Conservation (phyloP, 768 basidiomycete genomes). For the Myochromella boudieri region DNA sequence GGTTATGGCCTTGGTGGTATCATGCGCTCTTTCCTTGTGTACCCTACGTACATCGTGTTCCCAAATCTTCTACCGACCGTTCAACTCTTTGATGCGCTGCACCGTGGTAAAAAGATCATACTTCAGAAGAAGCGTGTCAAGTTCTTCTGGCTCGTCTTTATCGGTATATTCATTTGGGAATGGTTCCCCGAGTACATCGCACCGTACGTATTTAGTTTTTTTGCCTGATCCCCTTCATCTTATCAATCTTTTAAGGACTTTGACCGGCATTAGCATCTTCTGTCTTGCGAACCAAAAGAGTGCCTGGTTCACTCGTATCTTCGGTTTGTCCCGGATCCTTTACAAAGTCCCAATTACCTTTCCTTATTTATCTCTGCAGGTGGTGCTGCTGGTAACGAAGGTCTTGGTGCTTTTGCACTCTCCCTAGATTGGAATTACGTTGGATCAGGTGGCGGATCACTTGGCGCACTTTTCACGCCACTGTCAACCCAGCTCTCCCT, state of each 20-base stretch:
- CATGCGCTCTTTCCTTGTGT: constrained; percentile 46
- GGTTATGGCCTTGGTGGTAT: constrained; percentile 27
- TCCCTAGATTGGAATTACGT: constrained; percentile 66
- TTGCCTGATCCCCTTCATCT: background rate
- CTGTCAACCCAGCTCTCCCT: constrained; percentile 52
- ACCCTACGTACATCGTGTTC: constrained; percentile 43
- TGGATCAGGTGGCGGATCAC: constrained; percentile 42
- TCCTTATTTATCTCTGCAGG: constrained; percentile 21
- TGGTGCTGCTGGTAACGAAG: constrained; percentile 62
- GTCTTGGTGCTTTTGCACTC: constrained; percentile 57
- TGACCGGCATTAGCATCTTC: constrained; percentile 63
- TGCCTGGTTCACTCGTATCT: constrained; percentile 34
- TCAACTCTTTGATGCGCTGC: constrained; percentile 42
- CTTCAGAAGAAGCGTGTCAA: constrained; percentile 52
- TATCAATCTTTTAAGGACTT: constrained; percentile 27
- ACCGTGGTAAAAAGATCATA: constrained; percentile 41
- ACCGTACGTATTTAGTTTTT: constrained; percentile 27
- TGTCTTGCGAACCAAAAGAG: constrained; percentile 44
- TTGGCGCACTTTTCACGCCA: constrained; percentile 51
- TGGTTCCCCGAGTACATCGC: constrained; percentile 54
- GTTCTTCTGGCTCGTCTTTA: constrained; percentile 55
- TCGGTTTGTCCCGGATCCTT: constrained; percentile 1
- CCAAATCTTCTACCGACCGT: constrained; percentile 40
- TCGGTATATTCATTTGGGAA: constrained; percentile 56
- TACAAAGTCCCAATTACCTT: background rate